Base-by-base conservation (phyloP, 805 yeast species). In the Ascoidea asiatica region DNA sequence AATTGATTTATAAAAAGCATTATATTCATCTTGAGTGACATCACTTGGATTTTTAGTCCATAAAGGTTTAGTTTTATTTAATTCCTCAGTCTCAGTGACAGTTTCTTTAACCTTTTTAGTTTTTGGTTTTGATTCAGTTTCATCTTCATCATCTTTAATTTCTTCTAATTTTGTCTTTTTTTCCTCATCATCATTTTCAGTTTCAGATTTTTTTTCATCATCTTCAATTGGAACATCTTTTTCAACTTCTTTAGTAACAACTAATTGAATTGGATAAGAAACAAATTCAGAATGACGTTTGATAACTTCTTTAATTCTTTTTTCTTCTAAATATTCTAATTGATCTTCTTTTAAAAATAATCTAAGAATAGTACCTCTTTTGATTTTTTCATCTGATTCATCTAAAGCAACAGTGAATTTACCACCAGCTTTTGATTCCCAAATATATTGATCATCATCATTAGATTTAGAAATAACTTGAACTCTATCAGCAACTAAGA, bases 361-460 rank as follows among this genome's bases (percentile, higher is more conserved):
- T 74, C 97, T 85, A 61, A 92, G 76, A 55, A 89, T 67, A 56
- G 97, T 72, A 86, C 99, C 99, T 75, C 99, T 89, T 56, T 85
- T 76, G 55, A 92, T 73, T 63, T 69, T 81, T 75, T 85, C 95
- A 66, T 84, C 82, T 53, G 72, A 65, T 64, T 81, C 90, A 62
- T 92, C 99, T 58, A 84, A 73, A 51, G 97, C 78, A 61, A 92
- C 86, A 59, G 96, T 87, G 77, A 92, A 92, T 73, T 92, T 90
- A 66, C 99, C 99, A 69, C 98, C 99, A 53, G 99, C 99, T 61
- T 92, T 89, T 43, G 98, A 92, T 75, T 92, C 98, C 99, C 99
- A 92, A 60, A 92, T 73, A 81, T 92, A 92, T 75, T 92, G 99
- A 67, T 92, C 97, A 66, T 92, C 99, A 61, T 92, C 99, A 65